phyloP scores from a whole-genome alignment of 192 early-diverging fungal genomes.

The Mortierella claussenii region DNA sequence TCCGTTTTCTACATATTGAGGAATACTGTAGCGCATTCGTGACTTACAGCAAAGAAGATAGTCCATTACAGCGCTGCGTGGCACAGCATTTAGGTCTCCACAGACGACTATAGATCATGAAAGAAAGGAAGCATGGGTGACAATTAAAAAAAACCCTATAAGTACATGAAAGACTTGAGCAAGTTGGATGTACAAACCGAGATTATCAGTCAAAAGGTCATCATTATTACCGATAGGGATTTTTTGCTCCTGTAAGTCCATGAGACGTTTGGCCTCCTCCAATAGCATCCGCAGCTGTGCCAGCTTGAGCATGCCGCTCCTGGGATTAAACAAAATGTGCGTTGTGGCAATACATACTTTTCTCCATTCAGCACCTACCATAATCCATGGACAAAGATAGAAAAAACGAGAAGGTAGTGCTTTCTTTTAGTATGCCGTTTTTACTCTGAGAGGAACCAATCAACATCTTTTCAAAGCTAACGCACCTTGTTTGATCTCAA shows the following conservation, averaged over 20 bases:
- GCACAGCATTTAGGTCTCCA: slow-evolving; percentile 36
- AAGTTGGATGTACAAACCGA: too few relatives aligned
- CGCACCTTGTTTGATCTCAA: slow-evolving; percentile 36
- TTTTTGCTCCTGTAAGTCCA: background rate
- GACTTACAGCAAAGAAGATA: slow-evolving; percentile 12
- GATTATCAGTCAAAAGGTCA: too few relatives aligned
- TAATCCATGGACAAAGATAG: too few relatives aligned
- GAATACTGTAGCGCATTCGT: too few relatives aligned
- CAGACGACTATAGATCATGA: slow-evolving; percentile 28
- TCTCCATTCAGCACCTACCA: too few relatives aligned
- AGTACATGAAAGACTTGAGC: too few relatives aligned
- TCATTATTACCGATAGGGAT: slow-evolving; percentile 28
- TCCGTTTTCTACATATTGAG: too few relatives aligned
- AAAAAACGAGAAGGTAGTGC: too few relatives aligned
- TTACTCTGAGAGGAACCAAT: too few relatives aligned
- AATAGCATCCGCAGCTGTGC: slow-evolving; percentile 39
- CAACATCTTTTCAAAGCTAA: too few relatives aligned
- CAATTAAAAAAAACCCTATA: background rate
- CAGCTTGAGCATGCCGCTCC: slow-evolving; percentile 36
- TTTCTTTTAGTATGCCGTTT: too few relatives aligned
- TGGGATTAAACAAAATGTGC: slow-evolving; percentile 31
- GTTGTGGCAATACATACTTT: slow-evolving; percentile 37
- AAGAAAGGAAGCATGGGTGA: background rate
- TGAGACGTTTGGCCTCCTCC: slow-evolving; percentile 1
- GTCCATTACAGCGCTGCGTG: slow-evolving; percentile 16